A percentile compares a stretch with the other conserved stretches of the same genome.
phyloP scores from a whole-genome alignment of 768 basidiomycete genomes.

The Termitomyces sp. region DNA sequence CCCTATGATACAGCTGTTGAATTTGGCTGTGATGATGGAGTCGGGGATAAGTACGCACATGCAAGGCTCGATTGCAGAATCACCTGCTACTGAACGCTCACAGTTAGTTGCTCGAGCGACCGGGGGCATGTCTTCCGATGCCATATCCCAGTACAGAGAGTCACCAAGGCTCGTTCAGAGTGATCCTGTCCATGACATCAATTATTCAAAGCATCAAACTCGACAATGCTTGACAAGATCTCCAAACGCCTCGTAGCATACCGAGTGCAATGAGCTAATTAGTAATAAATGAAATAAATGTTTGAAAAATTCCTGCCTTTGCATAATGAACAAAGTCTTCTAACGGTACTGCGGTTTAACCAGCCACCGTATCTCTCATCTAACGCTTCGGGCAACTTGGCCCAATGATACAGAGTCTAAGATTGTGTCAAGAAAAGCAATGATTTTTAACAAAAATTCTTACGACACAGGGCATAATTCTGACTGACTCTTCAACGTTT shows the following conservation, averaged over 20 bases:
- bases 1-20: constrained; percentile 29
- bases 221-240: constrained; percentile 72
- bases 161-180: constrained; percentile 73
- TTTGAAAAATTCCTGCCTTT: constrained; percentile 23
- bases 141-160: constrained; percentile 49
- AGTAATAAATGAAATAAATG: neutral
- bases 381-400: constrained; percentile 64
- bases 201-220: constrained; percentile 1
- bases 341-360: constrained; percentile 57
- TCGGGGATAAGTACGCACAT: constrained; percentile 34
- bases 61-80: constrained; percentile 59
- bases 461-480: constrained; percentile 63
- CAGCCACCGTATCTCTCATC: constrained; percentile 73
- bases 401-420: constrained; percentile 70
- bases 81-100: constrained; percentile 51
- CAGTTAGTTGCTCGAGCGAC: too few relatives aligned
- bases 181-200: constrained; percentile 39
- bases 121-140: too few relatives aligned
- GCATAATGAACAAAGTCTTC: constrained; percentile 60
- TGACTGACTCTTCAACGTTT: constrained; percentile 64
- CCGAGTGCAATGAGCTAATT: constrained; percentile 21
- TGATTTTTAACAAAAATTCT: constrained; percentile 11
- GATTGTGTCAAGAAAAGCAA: neutral
- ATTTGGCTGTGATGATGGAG: neutral
- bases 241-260: constrained; percentile 68